These are phyloP conservation scores for Ophiocordyceps camponoti-rufipedis DNA, from an alignment of 2,329 filamentous ascomycete species.

Conservation along the genomic window DNA sequence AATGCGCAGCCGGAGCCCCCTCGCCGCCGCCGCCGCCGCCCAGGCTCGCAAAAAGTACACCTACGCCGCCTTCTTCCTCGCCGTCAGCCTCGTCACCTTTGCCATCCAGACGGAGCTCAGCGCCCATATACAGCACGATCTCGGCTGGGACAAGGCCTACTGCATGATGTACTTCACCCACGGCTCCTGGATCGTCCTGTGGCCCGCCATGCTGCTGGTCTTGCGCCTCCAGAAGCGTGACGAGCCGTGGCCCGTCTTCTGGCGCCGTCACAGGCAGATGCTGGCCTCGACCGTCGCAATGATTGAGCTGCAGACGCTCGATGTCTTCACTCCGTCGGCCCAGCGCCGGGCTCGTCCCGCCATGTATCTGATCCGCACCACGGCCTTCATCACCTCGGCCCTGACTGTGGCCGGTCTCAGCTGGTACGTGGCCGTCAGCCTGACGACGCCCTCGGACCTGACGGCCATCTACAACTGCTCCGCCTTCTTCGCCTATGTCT, in stretches of 20 bases:
- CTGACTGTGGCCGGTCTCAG: slow-evolving; percentile 80
- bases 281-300: slow-evolving; percentile 48
- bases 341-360: slow-evolving; percentile 21
- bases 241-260: slow-evolving; percentile 69
- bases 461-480: slow-evolving; percentile 99
- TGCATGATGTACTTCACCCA: slow-evolving; percentile 98
- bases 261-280: slow-evolving; percentile 42
- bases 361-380: slow-evolving; percentile 63
- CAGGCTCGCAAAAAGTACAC: slow-evolving; percentile 56
- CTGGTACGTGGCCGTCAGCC: slow-evolving; percentile 89
- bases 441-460: slow-evolving; percentile 83
- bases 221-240: slow-evolving; percentile 64
- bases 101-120: slow-evolving; percentile 91
- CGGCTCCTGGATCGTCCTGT: slow-evolving; percentile 80
- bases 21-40: slow-evolving; percentile 18
- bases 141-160: slow-evolving; percentile 97
- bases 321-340: slow-evolving; percentile 30
- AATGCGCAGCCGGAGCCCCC: slow-evolving; percentile 64
- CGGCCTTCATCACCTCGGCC: slow-evolving; percentile 64
- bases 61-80: slow-evolving; percentile 68
- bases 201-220: slow-evolving; percentile 67
- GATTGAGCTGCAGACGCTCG: slow-evolving; percentile 64
- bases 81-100: slow-evolving; percentile 71
- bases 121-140: slow-evolving; percentile 78
- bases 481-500: slow-evolving; percentile 95